phyloP scores from a whole-genome alignment of 2,329 filamentous ascomycete genomes.

The Pseudocercospora macadamiae region DNA sequence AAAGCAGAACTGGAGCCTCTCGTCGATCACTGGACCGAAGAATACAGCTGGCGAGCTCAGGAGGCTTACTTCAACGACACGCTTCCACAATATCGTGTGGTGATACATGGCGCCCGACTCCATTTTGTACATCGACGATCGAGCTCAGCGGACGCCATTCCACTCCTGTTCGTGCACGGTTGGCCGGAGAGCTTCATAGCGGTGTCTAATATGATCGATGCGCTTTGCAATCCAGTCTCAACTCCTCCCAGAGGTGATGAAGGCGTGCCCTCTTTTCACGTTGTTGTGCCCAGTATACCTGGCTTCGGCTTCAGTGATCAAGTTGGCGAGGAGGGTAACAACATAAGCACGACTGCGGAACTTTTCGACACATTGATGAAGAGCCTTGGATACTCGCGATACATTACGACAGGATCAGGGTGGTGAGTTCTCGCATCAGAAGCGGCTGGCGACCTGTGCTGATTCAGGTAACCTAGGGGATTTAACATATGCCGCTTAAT shows the following conservation, averaged over 20 bases:
- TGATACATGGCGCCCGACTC: slow-evolving; percentile 54
- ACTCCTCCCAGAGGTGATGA: slow-evolving; percentile 33
- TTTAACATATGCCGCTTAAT: slow-evolving; percentile 50
- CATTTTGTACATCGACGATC: slow-evolving; percentile 69
- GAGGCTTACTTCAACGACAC: slow-evolving; percentile 61
- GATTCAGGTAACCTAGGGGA: slow-evolving; percentile 38
- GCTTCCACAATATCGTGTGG: slow-evolving; percentile 67
- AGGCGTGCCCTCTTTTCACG: slow-evolving; percentile 58
- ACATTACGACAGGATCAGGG: slow-evolving; percentile 60
- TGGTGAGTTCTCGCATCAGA: too few species aligned
- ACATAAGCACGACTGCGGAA: slow-evolving; percentile 57
- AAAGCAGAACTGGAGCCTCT: slow-evolving; percentile 66
- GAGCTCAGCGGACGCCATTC: slow-evolving; percentile 57
- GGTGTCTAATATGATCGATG: slow-evolving; percentile 58
- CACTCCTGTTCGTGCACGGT: slow-evolving; percentile 65
- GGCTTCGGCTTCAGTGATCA: slow-evolving; percentile 70
- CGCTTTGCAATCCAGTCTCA: slow-evolving; percentile 58
- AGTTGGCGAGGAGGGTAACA: slow-evolving; percentile 53
- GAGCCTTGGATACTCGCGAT: slow-evolving; percentile 61
- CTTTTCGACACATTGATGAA: slow-evolving; percentile 64
- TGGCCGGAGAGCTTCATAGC: slow-evolving; percentile 69
- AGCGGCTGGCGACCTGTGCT: neutral
- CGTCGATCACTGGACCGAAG: slow-evolving; percentile 63
- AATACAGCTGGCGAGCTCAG: slow-evolving; percentile 65
- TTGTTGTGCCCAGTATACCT: slow-evolving; percentile 68